Evolutionary conservation across 495 filamentous ascomycete species (phyloP), one percentile per base, ranked within the genome.

Genomic region (Tetracladium marchalianum): DNA sequence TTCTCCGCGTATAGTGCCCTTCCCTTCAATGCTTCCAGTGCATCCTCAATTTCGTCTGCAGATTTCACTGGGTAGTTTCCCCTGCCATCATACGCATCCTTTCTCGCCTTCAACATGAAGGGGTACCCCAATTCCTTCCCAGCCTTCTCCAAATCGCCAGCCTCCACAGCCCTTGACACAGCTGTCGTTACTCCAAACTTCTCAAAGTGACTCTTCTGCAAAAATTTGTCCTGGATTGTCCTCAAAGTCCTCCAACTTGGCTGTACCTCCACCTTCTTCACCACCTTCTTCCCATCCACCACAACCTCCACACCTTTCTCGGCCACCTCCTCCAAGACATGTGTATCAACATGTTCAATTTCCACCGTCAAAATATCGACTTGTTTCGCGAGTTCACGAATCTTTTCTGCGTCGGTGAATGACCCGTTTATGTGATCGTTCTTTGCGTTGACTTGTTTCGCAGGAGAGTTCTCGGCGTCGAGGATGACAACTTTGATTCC

Each of bases 271-370:
- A 78, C 68, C 44, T 53, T 64, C 60, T 70, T 67, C 46, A 57
- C 54, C 11, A 52, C 60, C 31, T 59, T 64, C 6, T 53, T 55
- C 24, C 65, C 67, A 44, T 73, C 62, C 41, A 54, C 54, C 9
- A 47, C 35, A 35, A 84, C 67, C 51, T 74, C 63, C 19, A 75
- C 71, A 34, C 73, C 72, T 35, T 65, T 69, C 17, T 68, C 71
- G 11, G 80, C 77, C 36, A 95, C 75, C 48, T 94, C 83, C 61
- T 95, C 86, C 27, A 97, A 72, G n/a, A 89, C 84, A 40, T 87
- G 68, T 36, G 90, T 95, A 55, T 98, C 81, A 45, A 98, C 89
- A 69, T 98, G 92, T 66, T 98, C 92, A 52, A 97, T 97, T 62
- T 98, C 92, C n/a, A 92, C 84, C 7, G 93, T 96, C 27, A 98